phyloP scores from a whole-genome alignment of 495 filamentous ascomycete genomes.

The Beverwykella pulmonaria region DNA sequence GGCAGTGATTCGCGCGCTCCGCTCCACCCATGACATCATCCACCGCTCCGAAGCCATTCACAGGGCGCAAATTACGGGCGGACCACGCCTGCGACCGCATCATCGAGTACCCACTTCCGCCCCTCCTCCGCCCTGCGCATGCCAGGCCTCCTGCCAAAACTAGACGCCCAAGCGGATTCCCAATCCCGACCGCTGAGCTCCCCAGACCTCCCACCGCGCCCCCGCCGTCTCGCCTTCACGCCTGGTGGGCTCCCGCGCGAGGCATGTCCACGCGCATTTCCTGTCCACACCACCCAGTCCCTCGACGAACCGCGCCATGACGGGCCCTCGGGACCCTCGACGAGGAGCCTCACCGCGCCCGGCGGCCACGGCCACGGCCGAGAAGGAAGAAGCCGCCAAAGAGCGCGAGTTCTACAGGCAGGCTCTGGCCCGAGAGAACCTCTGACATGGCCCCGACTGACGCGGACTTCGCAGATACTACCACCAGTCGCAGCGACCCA shows the following conservation, averaged over 20 bases:
- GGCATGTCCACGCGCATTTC: constrained; percentile 5
- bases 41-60: background rate
- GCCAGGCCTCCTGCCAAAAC: background rate
- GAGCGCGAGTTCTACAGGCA: constrained; percentile 39
- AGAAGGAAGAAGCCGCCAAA: constrained; percentile 20
- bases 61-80: background rate
- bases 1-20: background rate
- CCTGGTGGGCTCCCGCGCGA: background rate
- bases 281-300: background rate
- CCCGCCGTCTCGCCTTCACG: constrained; percentile 2
- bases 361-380: background rate
- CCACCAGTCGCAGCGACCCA: constrained; percentile 22
- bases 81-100: background rate
- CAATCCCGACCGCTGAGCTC: too few relatives aligned
- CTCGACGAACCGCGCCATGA: background rate
- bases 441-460: background rate
- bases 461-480: constrained; percentile 24
- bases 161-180: background rate
- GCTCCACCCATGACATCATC: constrained; percentile 1
- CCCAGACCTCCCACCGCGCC: too few relatives aligned
- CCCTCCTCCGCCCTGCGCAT: background rate
- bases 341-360: background rate
- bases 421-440: background rate
- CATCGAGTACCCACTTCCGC: background rate
- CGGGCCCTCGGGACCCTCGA: background rate